Base-by-base conservation (phyloP, 164 flowering plant species). In the Nymphaea thermarum region DNA sequence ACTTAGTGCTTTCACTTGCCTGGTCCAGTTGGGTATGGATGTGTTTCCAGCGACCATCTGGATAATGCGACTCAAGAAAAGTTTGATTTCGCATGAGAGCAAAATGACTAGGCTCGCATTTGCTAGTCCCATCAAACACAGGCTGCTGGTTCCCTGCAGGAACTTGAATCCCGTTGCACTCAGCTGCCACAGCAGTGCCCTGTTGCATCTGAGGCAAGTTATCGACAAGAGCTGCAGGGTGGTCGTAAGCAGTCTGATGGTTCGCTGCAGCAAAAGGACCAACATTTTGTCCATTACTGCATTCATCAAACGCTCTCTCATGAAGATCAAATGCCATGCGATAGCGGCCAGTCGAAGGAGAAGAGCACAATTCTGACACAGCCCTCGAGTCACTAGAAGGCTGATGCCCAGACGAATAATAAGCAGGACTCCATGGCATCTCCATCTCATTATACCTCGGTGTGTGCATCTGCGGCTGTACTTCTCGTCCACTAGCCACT, bases 371-470 rank as follows among this genome's bases (percentile, higher is more conserved):
- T 42, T 91, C 98, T 36, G 77, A 18, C 4, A 80, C 62, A 55
- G 80, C 65, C 68, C 94, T 74, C 3, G 83, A 75, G 71, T 88
- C 95, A 68, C 78, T 83, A 66, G 67, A 82, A 42, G 82, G 87
- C 65, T 77, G 87, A 71, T 83, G 90, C 74, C 97, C 77, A 2
- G 99, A 92, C 12, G 57, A 92, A 77, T 80, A 87, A 77, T 84
- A 95, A 7, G 83, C 91, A 61, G 97, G 99, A 74, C 92, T 92
- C 96, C 98, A 94, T 3, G 91, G 83, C 65, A 87, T 81, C 68
- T 90, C 98, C 81, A 85, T 74, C 44, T 93, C 96, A 73, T 69
- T 82, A 68, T 78, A 85, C 77, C 93, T 80, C 70, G 78, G 91
- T 62, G 77, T n/a, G 65, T 81, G 79, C 7, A 80, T 53, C 73